Evolutionary conservation across 1,139 yeast genomes (phyloP), one percentile per base, ranked within the genome.

Genomic region (Debaryomyces sp.): DNA sequence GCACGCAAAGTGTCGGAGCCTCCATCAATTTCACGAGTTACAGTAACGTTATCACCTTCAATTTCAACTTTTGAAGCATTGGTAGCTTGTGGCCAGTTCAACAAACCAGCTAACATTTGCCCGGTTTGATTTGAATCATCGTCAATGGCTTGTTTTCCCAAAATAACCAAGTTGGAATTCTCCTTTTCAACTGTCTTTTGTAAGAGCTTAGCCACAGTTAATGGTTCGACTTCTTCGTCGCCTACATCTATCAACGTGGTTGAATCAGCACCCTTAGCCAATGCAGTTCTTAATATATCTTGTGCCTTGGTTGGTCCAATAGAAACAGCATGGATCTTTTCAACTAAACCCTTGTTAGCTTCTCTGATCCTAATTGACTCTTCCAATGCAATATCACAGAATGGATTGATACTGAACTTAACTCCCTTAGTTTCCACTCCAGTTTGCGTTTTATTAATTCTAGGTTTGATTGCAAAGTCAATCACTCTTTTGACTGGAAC

Each of bases 41-140:
- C 96, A 35, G 80, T 80, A 27, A 90, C 87, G 47, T 70, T 68
- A 45, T 80, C 84, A 26, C 81, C 83, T 38, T 76, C 80, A 24
- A 89, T 66, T 47, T 80, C 88, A 32, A 94, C 95, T 68, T 90
- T 88, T 44, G 96, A 87, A 7, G 98, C 99, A 65, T 91, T 89
- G 41, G 97, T 92, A 33, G 97, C 98, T 70, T 94, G 99, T 15
- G 98, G 96, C 99, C 99, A 94, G 62, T 86, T 83, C 68, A 94
- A 80, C 55, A 94, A 75, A 6, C 97, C 98, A 2, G 97, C 98
- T 50, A 94, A 80, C 84, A 94, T 89, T 70, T 92, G 98, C 23
- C 99, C 99, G n/a, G 97, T 92, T 69, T 92, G 97, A 68, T 89
- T 90, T 43, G 89, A 78, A 64, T 94, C 99, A 60, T 91, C 96